Base-by-base conservation (phyloP, 1,284 basidiomycete species). In the Polyporus tsugae region DNA sequence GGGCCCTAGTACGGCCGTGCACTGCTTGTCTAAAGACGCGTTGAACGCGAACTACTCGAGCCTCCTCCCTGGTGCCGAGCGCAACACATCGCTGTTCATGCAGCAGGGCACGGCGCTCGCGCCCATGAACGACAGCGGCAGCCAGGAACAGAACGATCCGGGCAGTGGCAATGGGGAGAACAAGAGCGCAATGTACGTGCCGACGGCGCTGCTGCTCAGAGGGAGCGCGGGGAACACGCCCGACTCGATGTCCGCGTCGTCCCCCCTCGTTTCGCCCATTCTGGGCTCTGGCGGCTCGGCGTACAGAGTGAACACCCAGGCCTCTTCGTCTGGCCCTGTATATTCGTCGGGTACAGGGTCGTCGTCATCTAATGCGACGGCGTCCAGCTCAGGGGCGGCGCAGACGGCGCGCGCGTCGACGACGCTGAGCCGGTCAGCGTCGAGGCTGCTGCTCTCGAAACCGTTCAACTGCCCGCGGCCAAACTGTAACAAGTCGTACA, bases 401-500 rank as follows among this genome's bases (percentile, higher is more conserved):
- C 76, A 79, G 63, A 75, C 82, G 36, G 72, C 82, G 10, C 81
- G 81, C 44, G 78, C 84, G 6, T 82, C 82, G 71, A 83, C 86
- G 3, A 86, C 86, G 15, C 82, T 86, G 64, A 83, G 87, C 19
- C 82, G 85, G 6, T 83, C 89, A 33, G 79, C 87, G 0, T 81
- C 86, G 1, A 86, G 86, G 13, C 79, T 89, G 17, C 81, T 90
- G 38, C 80, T 83, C 58, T 91, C 87, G 73, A 98, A 98, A 81
- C 97, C 97, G 0, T 99, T 97, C 91, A 89, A 93, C 72, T 99
- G 97, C 84, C 96, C 96, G 17, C 97, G 97, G 75, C 92, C 95
- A 0, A 97, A 98, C 66, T 99, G 97, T 85, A 97, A 96, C 85
- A 99, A 99, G 87, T 91, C 91, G 58, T 99, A 99, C 87, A 98